Evolutionary conservation across 768 basidiomycete species (phyloP).

Genomic region (Rhizopogon salebrosus): DNA sequence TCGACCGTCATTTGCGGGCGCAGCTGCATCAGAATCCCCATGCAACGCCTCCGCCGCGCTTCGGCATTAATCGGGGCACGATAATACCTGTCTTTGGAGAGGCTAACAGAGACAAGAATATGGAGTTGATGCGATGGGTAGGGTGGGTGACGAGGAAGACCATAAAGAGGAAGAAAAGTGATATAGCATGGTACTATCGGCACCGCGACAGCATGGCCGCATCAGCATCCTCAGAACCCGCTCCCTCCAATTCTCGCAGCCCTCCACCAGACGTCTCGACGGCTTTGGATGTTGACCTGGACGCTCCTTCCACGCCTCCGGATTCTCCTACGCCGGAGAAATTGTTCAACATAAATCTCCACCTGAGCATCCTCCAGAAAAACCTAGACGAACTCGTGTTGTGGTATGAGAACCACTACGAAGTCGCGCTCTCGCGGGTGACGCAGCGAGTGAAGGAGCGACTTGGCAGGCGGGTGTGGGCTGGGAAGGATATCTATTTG

Average conservation of each 20-base stretch:
- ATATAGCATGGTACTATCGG: constrained; percentile 38
- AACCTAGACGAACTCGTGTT: constrained; percentile 47
- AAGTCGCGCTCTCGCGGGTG: constrained; percentile 45
- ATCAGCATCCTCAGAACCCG: constrained; percentile 11
- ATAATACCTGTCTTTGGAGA: constrained; percentile 54
- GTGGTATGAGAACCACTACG: constrained; percentile 32
- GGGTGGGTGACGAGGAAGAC: constrained; percentile 39
- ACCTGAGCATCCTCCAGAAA: constrained; percentile 50
- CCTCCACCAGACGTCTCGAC: constrained; percentile 15
- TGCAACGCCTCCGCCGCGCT: constrained; percentile 41
- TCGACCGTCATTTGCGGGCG: constrained; percentile 29
- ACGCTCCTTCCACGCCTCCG: constrained; percentile 16
- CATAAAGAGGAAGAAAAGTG: constrained; percentile 43
- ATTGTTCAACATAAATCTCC: constrained; percentile 47
- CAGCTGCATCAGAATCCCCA: constrained; percentile 25
- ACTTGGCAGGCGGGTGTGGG: constrained; percentile 76
- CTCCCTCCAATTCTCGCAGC: background rate
- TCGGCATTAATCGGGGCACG: constrained; percentile 51
- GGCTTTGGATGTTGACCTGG: constrained; percentile 18
- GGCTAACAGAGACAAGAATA: constrained; percentile 53
- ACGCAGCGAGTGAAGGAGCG: constrained; percentile 66
- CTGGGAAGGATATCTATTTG: constrained; percentile 51
- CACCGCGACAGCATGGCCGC: constrained; percentile 16
- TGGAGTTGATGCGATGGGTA: constrained; percentile 60
- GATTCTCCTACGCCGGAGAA: constrained; percentile 17